These are phyloP conservation scores for Aspergillus eucalypticola DNA, from an alignment of 2,329 filamentous ascomycete species.

Conservation along the genomic window DNA sequence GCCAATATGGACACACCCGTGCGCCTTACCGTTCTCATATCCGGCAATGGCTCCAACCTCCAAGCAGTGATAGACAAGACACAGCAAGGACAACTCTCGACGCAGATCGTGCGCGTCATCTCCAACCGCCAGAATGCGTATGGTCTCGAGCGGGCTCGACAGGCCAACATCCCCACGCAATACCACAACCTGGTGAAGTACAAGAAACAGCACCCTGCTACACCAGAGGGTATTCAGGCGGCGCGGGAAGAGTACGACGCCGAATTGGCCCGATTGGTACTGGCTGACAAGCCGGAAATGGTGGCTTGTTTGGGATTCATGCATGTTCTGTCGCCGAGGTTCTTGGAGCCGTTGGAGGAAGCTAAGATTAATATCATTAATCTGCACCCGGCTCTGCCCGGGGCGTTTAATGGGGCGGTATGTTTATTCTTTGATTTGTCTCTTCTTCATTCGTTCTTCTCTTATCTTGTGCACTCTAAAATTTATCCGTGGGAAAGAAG, in stretches of 20 bases:
- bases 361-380: slow-evolving; percentile 73
- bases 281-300: slow-evolving; percentile 67
- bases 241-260: slow-evolving; percentile 72
- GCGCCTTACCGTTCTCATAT: slow-evolving; percentile 68
- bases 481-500: neutral
- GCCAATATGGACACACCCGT: slow-evolving; percentile 33
- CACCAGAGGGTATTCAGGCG: slow-evolving; percentile 48
- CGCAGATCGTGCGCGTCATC: slow-evolving; percentile 63
- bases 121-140: slow-evolving; percentile 66
- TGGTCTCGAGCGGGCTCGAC: slow-evolving; percentile 62
- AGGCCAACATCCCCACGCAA: slow-evolving; percentile 66
- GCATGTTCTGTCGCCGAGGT: slow-evolving; percentile 72
- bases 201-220: slow-evolving; percentile 67
- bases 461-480: neutral
- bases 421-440: slow-evolving; percentile 20
- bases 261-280: slow-evolving; percentile 68
- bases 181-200: slow-evolving; percentile 81
- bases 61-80: slow-evolving; percentile 71
- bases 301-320: slow-evolving; percentile 86
- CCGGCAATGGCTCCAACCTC: slow-evolving; percentile 74
- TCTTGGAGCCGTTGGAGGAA: slow-evolving; percentile 66
- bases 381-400: slow-evolving; percentile 73
- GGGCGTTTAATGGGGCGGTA: slow-evolving; percentile 71
- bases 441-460: neutral
- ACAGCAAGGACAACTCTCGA: slow-evolving; percentile 50